Conservation (phyloP, 495 filamentous ascomycete species). For the Neurospora discreta region DNA sequence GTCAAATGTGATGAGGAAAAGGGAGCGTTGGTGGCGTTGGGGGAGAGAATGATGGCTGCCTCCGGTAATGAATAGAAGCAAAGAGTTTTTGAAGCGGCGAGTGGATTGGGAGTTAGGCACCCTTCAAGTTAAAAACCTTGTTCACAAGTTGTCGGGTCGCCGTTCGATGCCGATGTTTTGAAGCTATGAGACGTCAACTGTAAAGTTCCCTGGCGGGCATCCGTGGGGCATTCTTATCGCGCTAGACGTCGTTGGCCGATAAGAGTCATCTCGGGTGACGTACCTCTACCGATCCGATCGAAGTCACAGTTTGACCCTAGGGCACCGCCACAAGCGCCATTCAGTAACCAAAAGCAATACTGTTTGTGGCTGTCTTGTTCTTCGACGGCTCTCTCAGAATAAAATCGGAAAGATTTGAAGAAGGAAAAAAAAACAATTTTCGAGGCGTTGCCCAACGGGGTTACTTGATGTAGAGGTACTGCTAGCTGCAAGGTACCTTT, state of each 20-base stretch:
- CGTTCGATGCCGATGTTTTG: background rate
- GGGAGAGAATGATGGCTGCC: background rate
- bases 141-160: background rate
- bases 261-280: constrained; percentile 14
- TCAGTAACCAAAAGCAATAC: background rate
- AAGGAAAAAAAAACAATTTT: background rate
- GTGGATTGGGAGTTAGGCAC: background rate
- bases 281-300: background rate
- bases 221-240: constrained; percentile 8
- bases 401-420: background rate
- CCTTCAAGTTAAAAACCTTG: background rate
- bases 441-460: background rate
- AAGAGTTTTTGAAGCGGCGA: background rate
- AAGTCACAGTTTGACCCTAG: background rate
- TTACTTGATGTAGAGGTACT: background rate
- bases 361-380: background rate
- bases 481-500: background rate
- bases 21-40: background rate
- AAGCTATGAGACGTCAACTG: background rate
- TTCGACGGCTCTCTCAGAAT: background rate
- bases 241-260: constrained; percentile 6
- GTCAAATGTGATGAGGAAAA: background rate
- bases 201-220: background rate
- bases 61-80: background rate
- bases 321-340: background rate